A percentile compares a stretch with the other conserved stretches of the same genome.
Conservation (phyloP, 1,284 basidiomycete genomes). For the Neotropicomus parvogracilis region DNA sequence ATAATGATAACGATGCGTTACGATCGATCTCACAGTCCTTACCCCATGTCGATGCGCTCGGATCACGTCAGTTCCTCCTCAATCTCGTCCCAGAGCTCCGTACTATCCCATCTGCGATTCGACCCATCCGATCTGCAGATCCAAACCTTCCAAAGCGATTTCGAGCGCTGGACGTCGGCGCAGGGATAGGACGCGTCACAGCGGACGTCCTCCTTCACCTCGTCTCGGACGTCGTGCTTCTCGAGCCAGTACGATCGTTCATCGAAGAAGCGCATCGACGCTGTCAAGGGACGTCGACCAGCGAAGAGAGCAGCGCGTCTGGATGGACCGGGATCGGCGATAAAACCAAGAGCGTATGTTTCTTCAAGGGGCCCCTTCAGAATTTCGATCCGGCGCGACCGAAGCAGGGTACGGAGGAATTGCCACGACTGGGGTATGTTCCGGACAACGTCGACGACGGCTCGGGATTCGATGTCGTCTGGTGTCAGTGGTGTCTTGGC, state of each 20-base stretch:
- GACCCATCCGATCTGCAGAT: slow-evolving; percentile 18
- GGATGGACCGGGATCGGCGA: slow-evolving; percentile 69
- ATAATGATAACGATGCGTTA: not conserved
- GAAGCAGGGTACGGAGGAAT: slow-evolving; percentile 38
- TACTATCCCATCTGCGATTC: slow-evolving; percentile 63
- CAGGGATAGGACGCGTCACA: slow-evolving; percentile 90
- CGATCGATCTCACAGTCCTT: slow-evolving; percentile 54
- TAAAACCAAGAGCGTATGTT: slow-evolving; percentile 71
- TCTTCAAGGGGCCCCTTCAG: slow-evolving; percentile 77
- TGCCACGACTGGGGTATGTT: slow-evolving; percentile 58
- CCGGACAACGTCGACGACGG: slow-evolving; percentile 44
- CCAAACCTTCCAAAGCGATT: slow-evolving; percentile 35
- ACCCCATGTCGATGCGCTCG: slow-evolving; percentile 83
- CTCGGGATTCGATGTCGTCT: slow-evolving; percentile 73
- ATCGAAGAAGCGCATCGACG: slow-evolving; percentile 64
- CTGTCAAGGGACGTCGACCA: slow-evolving; percentile 33
- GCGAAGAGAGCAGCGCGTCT: slow-evolving; percentile 16
- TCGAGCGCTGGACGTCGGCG: slow-evolving; percentile 85
- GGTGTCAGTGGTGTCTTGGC: slow-evolving; percentile 97
- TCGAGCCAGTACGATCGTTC: slow-evolving; percentile 83
- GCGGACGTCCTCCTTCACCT: slow-evolving; percentile 81
- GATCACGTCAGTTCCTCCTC: slow-evolving; percentile 83
- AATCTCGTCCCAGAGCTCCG: slow-evolving; percentile 76
- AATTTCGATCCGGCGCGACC: slow-evolving; percentile 64
- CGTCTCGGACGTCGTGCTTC: slow-evolving; percentile 78